phyloP scores from a whole-genome alignment of 2,329 filamentous ascomycete species.

The Xylariomycetidae sp. region DNA sequence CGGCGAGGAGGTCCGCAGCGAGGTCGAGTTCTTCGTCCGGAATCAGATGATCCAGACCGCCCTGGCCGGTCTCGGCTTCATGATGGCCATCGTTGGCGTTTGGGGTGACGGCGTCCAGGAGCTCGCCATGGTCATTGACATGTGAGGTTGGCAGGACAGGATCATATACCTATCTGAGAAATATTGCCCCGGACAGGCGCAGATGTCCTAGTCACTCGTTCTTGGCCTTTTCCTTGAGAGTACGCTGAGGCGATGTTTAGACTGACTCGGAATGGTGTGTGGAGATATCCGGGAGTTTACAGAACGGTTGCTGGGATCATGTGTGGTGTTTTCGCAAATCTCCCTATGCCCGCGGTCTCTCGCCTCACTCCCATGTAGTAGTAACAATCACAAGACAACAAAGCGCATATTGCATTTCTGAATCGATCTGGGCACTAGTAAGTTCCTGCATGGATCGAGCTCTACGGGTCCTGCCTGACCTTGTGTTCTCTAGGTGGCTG shows the following conservation, averaged over 20 bases:
- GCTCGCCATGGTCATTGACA: conserved; percentile 15
- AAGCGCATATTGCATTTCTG: no score
- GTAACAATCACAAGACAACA: no score
- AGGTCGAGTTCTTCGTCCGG: conserved; percentile 49
- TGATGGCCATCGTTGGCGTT: conserved; percentile 57
- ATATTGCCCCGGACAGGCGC: no score
- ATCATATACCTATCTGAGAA: background rate
- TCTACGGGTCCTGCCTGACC: no score
- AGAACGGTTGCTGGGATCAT: conserved; percentile 3
- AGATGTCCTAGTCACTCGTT: background rate
- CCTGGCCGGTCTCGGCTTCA: conserved; percentile 50
- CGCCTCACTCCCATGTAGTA: no score
- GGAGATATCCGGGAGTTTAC: conserved; percentile 6
- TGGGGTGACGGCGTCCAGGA: conserved; percentile 53
- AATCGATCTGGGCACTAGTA: no score
- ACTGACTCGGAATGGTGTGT: background rate
- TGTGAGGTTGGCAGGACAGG: conserved; percentile 7
- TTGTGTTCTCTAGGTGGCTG: no score
- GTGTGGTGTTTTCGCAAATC: conserved; percentile 10
- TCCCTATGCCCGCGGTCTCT: no score
- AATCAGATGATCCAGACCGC: conserved; percentile 49
- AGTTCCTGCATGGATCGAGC: no score
- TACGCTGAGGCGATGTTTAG: background rate
- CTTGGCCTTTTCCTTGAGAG: background rate
- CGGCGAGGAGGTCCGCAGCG: conserved; percentile 54